A percentile compares a stretch with the other conserved stretches of the same genome.
phyloP scores from a whole-genome alignment of 768 basidiomycete genomes.

The Boletellus sp. region DNA sequence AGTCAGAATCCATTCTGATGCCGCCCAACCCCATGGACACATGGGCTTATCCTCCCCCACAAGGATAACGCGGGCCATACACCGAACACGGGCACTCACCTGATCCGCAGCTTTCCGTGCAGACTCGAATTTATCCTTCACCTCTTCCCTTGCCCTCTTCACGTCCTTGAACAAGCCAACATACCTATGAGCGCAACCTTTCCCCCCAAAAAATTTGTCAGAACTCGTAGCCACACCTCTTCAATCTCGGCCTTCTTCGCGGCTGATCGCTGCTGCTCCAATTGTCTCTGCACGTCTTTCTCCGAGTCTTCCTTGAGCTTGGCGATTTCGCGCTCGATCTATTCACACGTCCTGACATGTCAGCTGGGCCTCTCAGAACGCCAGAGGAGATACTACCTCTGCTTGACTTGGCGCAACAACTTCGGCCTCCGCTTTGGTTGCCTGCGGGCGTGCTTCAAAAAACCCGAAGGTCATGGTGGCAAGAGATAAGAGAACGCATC shows the following conservation, averaged over 20 bases:
- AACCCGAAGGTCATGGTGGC: conserved; percentile 3
- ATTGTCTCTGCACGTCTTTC: conserved; percentile 21
- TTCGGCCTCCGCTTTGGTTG: not conserved
- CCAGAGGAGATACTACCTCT: conserved; percentile 7
- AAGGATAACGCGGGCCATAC: not conserved
- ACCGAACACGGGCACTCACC: not conserved
- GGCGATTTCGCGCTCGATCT: conserved; percentile 23
- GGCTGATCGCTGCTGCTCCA: conserved; percentile 15
- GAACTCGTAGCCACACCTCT: conserved; percentile 7
- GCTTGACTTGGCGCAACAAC: conserved; percentile 1
- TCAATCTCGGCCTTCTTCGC: not conserved
- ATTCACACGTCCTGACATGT: not conserved
- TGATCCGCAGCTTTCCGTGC: conserved; percentile 7
- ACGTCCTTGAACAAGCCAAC: not conserved
- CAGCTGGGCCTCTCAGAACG: not conserved
- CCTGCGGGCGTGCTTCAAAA: not conserved
- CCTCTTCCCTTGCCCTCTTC: not conserved
- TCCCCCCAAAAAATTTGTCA: not conserved
- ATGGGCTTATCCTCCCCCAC: not conserved
- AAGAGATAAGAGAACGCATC: not conserved
- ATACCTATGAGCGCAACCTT: not conserved
- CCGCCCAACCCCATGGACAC: not conserved
- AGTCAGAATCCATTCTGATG: not conserved
- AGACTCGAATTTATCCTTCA: conserved; percentile 1
- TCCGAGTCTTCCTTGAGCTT: conserved; percentile 21